Base-by-base conservation (phyloP, 805 yeast species). In the Candida odintsovae region DNA sequence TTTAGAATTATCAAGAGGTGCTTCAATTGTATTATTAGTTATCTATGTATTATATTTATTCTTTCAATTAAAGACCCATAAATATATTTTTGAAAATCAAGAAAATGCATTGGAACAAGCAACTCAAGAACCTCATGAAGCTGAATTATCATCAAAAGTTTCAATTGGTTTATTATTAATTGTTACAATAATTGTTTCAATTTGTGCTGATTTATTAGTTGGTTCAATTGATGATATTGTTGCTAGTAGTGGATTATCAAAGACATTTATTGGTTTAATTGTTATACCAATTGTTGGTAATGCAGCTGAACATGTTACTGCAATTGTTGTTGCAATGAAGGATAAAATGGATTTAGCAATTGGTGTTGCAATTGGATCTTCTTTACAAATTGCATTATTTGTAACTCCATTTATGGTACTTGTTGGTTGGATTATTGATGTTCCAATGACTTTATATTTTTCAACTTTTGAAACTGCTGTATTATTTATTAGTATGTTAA, bases 231-330 rank as follows among this genome's bases (percentile, higher is more conserved):
- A 94, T 67, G 85, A 78, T 47, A 80, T 92, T 52, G 98, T 94
- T 33, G 86, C 72, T 48, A 69, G 80, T 26, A 80, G 95, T 3
- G 96, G 96, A 4, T 73, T 94, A 45, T 86, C 96, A 39, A 90
- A 92, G 76, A 90, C 98, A 0, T 94, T 94, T 59, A 89, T 94
- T 59, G 98, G 98, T 64, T 73, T 94, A 55, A 84, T 94, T 56
- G 80, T 94, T 40, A 84, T 94, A 51, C 99, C 99, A 37, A 92
- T 94, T 52, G 98, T 94, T 23, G 99, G 98, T 47, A 94, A 94
- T 60, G 99, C 99, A 3, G 98, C 98, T 12, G 99, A 94, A 67
- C 99, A 94, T 66, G 98, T 89, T 44, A 94, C 99, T 18, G 96
- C 98, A 3, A 85, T 94, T 33, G 77, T 89, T 51, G 98, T 94